phyloP scores from a whole-genome alignment of 371 early-diverging fungal genomes.

The Globomyces sp. region DNA sequence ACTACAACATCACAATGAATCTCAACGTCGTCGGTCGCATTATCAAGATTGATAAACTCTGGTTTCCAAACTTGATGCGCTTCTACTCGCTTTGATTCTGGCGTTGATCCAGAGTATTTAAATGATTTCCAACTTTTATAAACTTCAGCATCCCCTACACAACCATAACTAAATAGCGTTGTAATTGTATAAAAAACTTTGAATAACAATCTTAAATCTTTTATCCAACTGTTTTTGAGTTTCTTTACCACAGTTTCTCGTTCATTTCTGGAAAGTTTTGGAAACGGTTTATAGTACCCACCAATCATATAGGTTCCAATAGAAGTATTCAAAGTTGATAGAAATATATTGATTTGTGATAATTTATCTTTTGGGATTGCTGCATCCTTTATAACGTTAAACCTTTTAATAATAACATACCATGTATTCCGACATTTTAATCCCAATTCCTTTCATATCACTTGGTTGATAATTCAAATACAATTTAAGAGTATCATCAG shows the following conservation, averaged over 20 bases:
- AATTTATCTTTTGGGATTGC: constrained; percentile 41
- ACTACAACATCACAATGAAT: constrained; percentile 60
- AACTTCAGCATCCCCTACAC: neutral
- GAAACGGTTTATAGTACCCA: constrained; percentile 51
- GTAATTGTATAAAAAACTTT: constrained; percentile 19
- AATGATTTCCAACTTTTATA: constrained; percentile 39
- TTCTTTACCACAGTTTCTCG: constrained; percentile 47
- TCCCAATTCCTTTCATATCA: too few species aligned
- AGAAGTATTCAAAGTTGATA: constrained; percentile 32
- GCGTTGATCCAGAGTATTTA: constrained; percentile 49
- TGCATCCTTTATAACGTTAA: neutral
- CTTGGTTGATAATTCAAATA: too few species aligned
- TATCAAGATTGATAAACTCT: constrained; percentile 23
- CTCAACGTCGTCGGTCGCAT: neutral
- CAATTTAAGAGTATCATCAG: too few species aligned
- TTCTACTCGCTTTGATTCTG: constrained; percentile 39
- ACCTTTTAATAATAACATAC: too few species aligned
- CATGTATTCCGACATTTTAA: too few species aligned
- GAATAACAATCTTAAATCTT: constrained; percentile 47
- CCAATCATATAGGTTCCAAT: constrained; percentile 59
- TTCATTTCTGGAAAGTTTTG: constrained; percentile 47
- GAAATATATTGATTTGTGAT: constrained; percentile 32
- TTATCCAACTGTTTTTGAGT: constrained; percentile 52
- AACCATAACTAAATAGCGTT: constrained; percentile 22
- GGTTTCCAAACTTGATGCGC: constrained; percentile 32